Base-by-base conservation (phyloP, 805 yeast species). In the Candida verbasci region DNA sequence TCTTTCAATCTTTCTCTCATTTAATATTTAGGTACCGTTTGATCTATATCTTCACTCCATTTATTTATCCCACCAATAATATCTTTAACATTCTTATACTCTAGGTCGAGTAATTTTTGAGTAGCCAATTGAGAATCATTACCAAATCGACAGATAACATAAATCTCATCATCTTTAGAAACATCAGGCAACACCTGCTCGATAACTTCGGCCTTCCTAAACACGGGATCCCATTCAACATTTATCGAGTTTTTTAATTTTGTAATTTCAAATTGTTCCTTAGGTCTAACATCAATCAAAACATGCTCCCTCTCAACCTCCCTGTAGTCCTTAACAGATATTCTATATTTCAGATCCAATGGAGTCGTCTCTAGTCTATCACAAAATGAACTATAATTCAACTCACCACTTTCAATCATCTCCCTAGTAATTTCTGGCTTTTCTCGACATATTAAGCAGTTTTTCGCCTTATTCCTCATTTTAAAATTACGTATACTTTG, bases 111-210 rank as follows among this genome's bases (percentile, higher is more conserved):
- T 31, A 89, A 56, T 29, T 68, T 59, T 38, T 68, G 58, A 1
- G 84, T 80, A 0, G 96, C 94, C 12, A 78, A 56, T 49, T 85
- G 88, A 0, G 97, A 89, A 54, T 93, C 97, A 55, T 86, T 88
- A 8, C 98, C 98, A 52, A 70, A 80, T 22, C 97, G 70, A 58
- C 98, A 93, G 14, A 91, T 66, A 0, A 87, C 83, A 38, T 69
- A 72, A 0, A 84, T 55, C 3, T 44, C 47, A 39, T 50, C 58
- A 3, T 43, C 33, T 14, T 46, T 48, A 21, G 49, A 50, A 33
- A 48, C 42, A 31, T 55, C 50, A 1, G 49, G 33, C 2, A 55
- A 61, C 2, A 63, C 39, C 18, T 40, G 39, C 4, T 42, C 39
- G 24, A 51, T 52, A 14, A 56, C 41, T 9, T 55, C 58, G 6